A percentile compares a stretch with the other conserved stretches of the same genome.
phyloP scores from a whole-genome alignment of 805 yeast genomes.

The Hanseniaspora lachancei region DNA sequence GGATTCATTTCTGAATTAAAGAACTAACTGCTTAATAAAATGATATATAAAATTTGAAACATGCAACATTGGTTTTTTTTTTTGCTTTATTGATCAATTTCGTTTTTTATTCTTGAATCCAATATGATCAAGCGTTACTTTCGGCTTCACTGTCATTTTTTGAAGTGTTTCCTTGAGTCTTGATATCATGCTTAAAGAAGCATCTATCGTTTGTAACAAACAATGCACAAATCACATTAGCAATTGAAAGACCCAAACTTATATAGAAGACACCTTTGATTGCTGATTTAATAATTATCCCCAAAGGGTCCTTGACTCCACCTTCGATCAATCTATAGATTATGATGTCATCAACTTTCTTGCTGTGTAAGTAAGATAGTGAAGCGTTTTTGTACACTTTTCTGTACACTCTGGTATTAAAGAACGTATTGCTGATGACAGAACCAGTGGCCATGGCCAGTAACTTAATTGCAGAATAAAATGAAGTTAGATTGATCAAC shows the following conservation, averaged over 20 bases:
- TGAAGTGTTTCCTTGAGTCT: background rate
- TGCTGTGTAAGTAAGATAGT: conserved; percentile 1
- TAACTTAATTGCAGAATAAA: conserved; percentile 20
- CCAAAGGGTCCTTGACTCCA: conserved; percentile 11
- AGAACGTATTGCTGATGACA: conserved; percentile 19
- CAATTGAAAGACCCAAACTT: conserved; percentile 17
- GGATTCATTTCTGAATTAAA: conserved; percentile 52
- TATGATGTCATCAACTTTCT: conserved; percentile 17
- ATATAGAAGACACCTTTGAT: conserved; percentile 20
- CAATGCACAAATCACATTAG: conserved; percentile 16
- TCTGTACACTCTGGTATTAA: conserved; percentile 18
- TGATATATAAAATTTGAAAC: no score
- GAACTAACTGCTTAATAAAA: conserved; percentile 25
- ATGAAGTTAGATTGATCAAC: conserved; percentile 21
- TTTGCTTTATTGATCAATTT: no score
- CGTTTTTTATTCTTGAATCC: no score
- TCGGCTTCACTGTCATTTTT: background rate
- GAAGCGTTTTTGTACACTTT: conserved; percentile 11
- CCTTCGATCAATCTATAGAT: conserved; percentile 16
- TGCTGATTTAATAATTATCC: conserved; percentile 16
- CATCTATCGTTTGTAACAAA: conserved; percentile 17
- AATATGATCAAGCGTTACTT: background rate
- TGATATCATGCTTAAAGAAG: background rate
- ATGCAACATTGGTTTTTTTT: no score
- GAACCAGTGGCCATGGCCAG: conserved; percentile 23